Base-by-base conservation (phyloP, 1,284 basidiomycete species). In the Calocybe gambosa region DNA sequence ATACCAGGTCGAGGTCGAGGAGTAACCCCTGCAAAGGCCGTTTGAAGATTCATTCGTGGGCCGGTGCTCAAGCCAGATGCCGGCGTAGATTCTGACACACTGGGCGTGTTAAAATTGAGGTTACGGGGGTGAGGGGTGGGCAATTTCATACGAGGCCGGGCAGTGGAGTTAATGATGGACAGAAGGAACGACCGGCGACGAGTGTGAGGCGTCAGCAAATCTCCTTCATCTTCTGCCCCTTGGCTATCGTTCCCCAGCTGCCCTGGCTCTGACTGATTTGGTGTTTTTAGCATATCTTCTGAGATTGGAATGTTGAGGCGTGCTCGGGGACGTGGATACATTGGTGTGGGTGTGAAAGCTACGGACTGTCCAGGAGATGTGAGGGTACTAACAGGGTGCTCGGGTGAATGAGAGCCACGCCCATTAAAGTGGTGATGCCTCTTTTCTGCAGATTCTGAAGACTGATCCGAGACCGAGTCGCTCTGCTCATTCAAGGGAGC, bases 111-210 rank as follows among this genome's bases (percentile, higher is more conserved):
- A 13, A 59, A 49, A 23, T 61, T 63, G 31, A 62, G 64, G 43
- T 64, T 63, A 16, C 72, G 69, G 4, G 78, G 81, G 61, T 84
- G 81, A 15, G 86, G 86, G 1, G 85, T 86, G 8, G 77, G 71
- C 43, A 74, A 62, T 46, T 75, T 78, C 52, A 84, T 68, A 4
- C 82, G 75, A 0, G 86, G 85, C n/a, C 85, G 77, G 1, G 83
- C 68, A 2, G 80, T 84, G 2, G 85, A 86, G 59, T 89, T 84
- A 58, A 89, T 85, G 15, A 89, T 80, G 3, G 80, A 80, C 28
- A 89, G 71, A 4, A 89, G 73, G 66, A 89, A 89, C 0, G 85
- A 87, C 15, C 77, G 74, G 36, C 82, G 78, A 50, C 83, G 78
- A 1, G 86, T 89, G 18, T 78, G 50, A 9, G 62, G 58, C 37